phyloP scores from a whole-genome alignment of 2,329 filamentous ascomycete genomes.

The Torrubiellomyces zombiae region DNA sequence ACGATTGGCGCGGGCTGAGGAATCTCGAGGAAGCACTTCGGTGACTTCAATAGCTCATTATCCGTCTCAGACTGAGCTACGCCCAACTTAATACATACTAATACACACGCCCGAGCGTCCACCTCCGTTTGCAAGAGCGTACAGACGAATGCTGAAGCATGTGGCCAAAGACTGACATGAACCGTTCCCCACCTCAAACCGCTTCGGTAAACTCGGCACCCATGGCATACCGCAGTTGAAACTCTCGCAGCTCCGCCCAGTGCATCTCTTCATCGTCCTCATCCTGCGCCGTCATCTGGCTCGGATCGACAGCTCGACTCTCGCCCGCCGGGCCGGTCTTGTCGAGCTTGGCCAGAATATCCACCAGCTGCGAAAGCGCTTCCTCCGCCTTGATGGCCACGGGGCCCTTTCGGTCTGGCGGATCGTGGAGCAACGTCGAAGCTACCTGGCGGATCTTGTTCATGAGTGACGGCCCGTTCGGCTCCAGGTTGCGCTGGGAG shows the following conservation, averaged over 20 bases:
- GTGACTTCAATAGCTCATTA: too few relatives aligned
- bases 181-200: constrained; percentile 4
- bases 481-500: constrained; percentile 71
- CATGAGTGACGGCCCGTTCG: constrained; percentile 48
- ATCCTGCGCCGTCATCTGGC: constrained; percentile 33
- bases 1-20: too few relatives aligned
- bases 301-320: constrained; percentile 14
- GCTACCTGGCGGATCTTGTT: constrained; percentile 76
- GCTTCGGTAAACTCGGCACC: constrained; percentile 35
- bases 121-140: too few relatives aligned
- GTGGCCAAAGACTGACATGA: not conserved
- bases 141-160: too few relatives aligned
- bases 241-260: constrained; percentile 67
- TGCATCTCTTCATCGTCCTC: constrained; percentile 61
- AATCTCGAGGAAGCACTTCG: too few relatives aligned
- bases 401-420: constrained; percentile 31
- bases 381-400: constrained; percentile 45
- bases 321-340: constrained; percentile 30
- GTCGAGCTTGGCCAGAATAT: constrained; percentile 60
- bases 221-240: constrained; percentile 56
- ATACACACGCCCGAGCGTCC: too few relatives aligned
- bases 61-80: too few relatives aligned
- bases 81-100: too few relatives aligned
- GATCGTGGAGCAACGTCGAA: constrained; percentile 54
- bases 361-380: constrained; percentile 55